A percentile compares a stretch with the other conserved stretches of the same genome.
These are phyloP conservation scores for Starmerella scarabaei DNA, from an alignment of 805 yeast species.

Conservation along the genomic window DNA sequence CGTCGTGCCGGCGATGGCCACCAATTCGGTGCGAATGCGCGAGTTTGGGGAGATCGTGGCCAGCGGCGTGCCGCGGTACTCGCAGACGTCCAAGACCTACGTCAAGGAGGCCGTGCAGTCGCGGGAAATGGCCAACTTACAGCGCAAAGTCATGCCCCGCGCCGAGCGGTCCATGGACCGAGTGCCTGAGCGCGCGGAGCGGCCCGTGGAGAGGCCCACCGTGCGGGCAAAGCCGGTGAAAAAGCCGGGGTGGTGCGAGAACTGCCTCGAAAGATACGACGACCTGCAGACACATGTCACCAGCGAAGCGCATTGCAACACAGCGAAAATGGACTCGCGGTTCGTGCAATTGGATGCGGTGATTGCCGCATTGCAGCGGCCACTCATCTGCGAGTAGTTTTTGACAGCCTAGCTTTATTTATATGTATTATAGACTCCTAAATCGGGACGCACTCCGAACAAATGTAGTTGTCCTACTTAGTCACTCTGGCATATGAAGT, in stretches of 20 bases:
- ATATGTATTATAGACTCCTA: too few species aligned
- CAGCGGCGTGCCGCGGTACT: constrained; percentile 42
- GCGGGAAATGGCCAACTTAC: constrained; percentile 32
- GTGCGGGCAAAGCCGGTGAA: constrained; percentile 16
- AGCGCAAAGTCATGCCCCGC: constrained; percentile 27
- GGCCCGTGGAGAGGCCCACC: neutral
- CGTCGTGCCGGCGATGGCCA: constrained; percentile 8
- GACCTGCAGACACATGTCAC: constrained; percentile 62
- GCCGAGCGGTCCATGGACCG: neutral
- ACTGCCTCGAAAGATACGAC: constrained; percentile 74
- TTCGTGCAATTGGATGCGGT: constrained; percentile 67
- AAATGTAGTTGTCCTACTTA: too few species aligned
- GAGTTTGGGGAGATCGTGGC: constrained; percentile 45
- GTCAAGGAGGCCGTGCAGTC: constrained; percentile 26
- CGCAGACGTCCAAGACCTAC: constrained; percentile 27
- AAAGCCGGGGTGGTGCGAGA: constrained; percentile 79
- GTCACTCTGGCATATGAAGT: too few species aligned
- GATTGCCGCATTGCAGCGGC: constrained; percentile 38
- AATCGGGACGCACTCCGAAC: too few species aligned
- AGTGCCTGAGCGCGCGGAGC: neutral
- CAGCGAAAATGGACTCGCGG: constrained; percentile 59
- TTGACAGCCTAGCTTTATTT: too few species aligned
- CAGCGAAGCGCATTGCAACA: constrained; percentile 58
- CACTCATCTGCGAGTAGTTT: too few species aligned
- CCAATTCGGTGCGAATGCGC: constrained; percentile 11